Percentiles rank a stretch among this genome's conserved stretches.
Conservation (phyloP, 192 early-diverging fungal species). For the Pilaira anomala region DNA sequence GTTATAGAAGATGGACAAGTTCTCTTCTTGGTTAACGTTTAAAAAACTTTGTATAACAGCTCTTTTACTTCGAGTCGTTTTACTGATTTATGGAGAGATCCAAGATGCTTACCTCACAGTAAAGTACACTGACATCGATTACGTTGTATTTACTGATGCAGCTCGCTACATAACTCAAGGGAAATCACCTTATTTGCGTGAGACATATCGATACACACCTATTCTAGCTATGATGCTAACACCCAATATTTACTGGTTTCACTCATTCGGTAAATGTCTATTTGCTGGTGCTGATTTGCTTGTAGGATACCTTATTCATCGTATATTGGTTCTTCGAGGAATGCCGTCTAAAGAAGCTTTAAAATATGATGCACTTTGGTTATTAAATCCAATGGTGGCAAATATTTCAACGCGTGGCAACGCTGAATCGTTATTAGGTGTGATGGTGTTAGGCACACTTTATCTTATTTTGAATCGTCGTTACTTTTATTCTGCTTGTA, state of each 20-base stretch:
- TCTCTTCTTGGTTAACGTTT: constrained; percentile 28
- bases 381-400: constrained; percentile 94
- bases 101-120: constrained; percentile 86
- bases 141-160: constrained; percentile 94
- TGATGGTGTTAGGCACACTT: constrained; percentile 70
- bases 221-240: constrained; percentile 86
- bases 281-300: constrained; percentile 81
- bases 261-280: constrained; percentile 88
- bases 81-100: constrained; percentile 83
- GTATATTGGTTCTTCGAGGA: constrained; percentile 52
- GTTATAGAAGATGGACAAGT: too few species aligned
- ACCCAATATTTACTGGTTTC: constrained; percentile 73
- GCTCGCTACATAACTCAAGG: constrained; percentile 72
- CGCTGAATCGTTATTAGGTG: constrained; percentile 83
- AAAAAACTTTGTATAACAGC: constrained; percentile 24
- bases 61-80: constrained; percentile 52
- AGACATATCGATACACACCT: constrained; percentile 97
- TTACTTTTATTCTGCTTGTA: constrained; percentile 48
- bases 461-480: constrained; percentile 62
- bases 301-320: constrained; percentile 68
- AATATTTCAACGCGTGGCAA: constrained; percentile 95
- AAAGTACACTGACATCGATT: constrained; percentile 99
- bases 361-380: constrained; percentile 69
- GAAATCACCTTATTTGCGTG: constrained; percentile 80
- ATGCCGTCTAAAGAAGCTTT: constrained; percentile 47